These are phyloP conservation scores for Suhomyces anneliseae DNA, from an alignment of 1,139 yeast genomes.

Conservation along the genomic window DNA sequence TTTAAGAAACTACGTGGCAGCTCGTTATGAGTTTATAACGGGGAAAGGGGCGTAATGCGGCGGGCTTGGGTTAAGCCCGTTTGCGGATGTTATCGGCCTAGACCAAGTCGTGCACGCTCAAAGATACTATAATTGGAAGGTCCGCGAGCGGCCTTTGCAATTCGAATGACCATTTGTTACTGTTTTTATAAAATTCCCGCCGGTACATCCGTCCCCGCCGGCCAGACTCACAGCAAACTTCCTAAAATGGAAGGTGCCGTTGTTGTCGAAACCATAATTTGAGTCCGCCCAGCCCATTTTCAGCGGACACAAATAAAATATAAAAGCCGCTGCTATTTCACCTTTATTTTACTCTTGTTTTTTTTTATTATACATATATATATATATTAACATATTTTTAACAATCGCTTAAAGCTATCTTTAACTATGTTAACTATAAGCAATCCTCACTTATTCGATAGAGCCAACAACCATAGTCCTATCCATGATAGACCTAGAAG, in stretches of 20 bases:
- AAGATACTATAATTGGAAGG: background rate
- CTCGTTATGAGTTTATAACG: background rate
- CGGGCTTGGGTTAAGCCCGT: background rate
- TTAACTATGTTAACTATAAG: constrained; percentile 8
- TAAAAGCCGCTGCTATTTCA: constrained; percentile 5
- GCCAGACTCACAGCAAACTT: background rate
- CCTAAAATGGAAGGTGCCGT: constrained; percentile 3
- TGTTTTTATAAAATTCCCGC: background rate
- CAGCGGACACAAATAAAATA: constrained; percentile 4
- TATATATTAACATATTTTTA: background rate
- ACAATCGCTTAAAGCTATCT: background rate
- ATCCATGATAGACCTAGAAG: constrained; percentile 2
- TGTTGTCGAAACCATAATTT: background rate
- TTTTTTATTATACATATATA: too few species aligned
- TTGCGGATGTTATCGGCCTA: background rate
- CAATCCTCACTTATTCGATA: constrained; percentile 8
- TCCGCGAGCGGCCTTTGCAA: background rate
- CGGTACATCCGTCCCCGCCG: background rate
- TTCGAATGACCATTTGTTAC: background rate
- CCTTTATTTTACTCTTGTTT: background rate
- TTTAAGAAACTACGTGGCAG: too few species aligned
- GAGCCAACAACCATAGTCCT: constrained; percentile 3
- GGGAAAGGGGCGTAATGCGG: background rate
- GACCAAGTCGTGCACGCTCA: background rate
- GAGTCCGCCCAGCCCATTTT: background rate